phyloP scores from a whole-genome alignment of 768 basidiomycete species.

The Collybiopsis confluens region DNA sequence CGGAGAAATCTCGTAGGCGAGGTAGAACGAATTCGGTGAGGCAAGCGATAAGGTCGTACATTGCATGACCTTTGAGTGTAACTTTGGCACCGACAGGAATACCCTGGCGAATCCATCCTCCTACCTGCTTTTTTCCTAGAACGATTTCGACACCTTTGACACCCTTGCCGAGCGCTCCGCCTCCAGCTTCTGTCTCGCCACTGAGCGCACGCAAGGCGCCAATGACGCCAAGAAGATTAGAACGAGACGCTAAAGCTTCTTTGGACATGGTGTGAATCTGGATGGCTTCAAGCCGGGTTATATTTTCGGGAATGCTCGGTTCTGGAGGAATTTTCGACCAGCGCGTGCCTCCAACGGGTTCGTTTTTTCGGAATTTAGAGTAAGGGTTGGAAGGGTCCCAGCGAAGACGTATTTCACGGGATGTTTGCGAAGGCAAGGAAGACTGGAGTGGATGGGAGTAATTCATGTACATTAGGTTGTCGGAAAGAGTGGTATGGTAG shows the following conservation, averaged over 20 bases:
- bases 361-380: conserved; percentile 71
- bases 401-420: conserved; percentile 56
- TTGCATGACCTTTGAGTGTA: conserved; percentile 82
- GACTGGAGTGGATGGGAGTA: conserved; percentile 63
- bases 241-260: conserved; percentile 67
- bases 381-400: conserved; percentile 83
- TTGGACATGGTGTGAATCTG: conserved; percentile 85
- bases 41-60: conserved; percentile 91
- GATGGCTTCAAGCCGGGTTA: conserved; percentile 78
- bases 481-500: conserved; percentile 77
- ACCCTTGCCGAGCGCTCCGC: conserved; percentile 52
- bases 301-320: conserved; percentile 60
- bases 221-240: conserved; percentile 75
- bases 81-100: conserved; percentile 87
- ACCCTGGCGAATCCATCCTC: conserved; percentile 81
- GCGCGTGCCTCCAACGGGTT: conserved; percentile 68
- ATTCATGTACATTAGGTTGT: conserved; percentile 93
- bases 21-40: conserved; percentile 96
- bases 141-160: conserved; percentile 78
- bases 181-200: conserved; percentile 73
- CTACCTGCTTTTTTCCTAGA: conserved; percentile 59
- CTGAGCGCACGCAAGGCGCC: conserved; percentile 86
- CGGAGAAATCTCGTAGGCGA: conserved; percentile 84
- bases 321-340: conserved; percentile 65
- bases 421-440: conserved; percentile 38